Evolutionary conservation across 768 basidiomycete genomes (phyloP).

Genomic region (Mycena olivaceomarginata): DNA sequence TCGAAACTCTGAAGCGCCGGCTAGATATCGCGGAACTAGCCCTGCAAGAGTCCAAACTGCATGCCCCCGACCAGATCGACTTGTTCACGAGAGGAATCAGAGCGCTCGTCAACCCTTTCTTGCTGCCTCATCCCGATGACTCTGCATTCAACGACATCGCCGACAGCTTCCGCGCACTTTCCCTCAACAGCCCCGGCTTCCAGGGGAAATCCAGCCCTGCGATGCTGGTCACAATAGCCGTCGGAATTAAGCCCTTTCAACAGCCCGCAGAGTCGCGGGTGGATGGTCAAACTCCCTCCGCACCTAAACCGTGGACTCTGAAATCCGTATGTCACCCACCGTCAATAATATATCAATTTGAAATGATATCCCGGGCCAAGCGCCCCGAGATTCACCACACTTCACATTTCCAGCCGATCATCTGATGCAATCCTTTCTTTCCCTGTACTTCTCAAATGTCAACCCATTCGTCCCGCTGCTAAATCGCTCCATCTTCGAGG

Average conservation of each 20-base stretch:
- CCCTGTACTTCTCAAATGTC: conserved; percentile 67
- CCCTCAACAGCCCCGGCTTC: conserved; percentile 7
- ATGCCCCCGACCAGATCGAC: background rate
- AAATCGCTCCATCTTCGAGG: conserved; percentile 69
- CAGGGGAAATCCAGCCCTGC: conserved; percentile 22
- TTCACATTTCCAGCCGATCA: background rate
- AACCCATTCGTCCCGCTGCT: conserved; percentile 68
- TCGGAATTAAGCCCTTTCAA: background rate
- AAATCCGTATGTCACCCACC: background rate
- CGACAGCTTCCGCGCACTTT: conserved; percentile 15
- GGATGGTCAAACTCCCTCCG: no score
- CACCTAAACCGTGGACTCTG: background rate
- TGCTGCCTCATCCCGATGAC: conserved; percentile 2
- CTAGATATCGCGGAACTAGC: background rate
- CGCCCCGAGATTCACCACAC: background rate
- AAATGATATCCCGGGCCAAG: background rate
- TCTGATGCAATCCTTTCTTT: conserved; percentile 63
- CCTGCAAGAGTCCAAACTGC: background rate
- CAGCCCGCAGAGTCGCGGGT: background rate
- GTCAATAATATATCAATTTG: background rate
- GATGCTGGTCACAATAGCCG: background rate
- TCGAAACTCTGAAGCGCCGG: background rate
- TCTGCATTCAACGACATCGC: conserved; percentile 3
- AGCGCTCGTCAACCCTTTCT: background rate
- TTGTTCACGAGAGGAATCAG: background rate